Evolutionary conservation across 2,329 filamentous ascomycete species (phyloP).

Genomic region (Paecilomyces niveus): DNA sequence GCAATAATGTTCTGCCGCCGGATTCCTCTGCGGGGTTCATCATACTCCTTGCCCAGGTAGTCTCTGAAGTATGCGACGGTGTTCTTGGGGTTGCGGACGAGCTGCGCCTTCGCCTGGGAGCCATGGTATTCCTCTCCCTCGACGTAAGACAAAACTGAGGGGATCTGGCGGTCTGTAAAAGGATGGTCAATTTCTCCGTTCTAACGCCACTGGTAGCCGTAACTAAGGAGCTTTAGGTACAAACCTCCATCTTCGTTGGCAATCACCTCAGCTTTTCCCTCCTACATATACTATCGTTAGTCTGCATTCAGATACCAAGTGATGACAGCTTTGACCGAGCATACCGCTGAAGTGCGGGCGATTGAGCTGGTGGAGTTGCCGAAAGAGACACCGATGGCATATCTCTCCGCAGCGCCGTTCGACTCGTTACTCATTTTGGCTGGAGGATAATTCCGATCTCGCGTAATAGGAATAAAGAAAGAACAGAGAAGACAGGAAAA

Average conservation of each 20-base stretch:
- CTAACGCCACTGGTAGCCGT: background rate
- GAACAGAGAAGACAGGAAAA: constrained; percentile 8
- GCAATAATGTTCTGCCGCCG: background rate
- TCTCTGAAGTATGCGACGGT: constrained; percentile 95
- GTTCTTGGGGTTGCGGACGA: constrained; percentile 87
- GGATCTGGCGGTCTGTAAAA: constrained; percentile 81
- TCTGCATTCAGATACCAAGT: constrained; percentile 2
- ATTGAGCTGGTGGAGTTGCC: constrained; percentile 99
- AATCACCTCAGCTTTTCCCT: constrained; percentile 95
- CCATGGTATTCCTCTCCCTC: constrained; percentile 96
- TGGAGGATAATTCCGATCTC: background rate
- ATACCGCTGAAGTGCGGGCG: constrained; percentile 66
- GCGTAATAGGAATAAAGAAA: constrained; percentile 6
- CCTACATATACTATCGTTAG: constrained; percentile 37
- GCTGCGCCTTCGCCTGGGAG: constrained; percentile 86
- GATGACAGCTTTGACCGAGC: constrained; percentile 12
- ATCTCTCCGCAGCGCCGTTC: constrained; percentile 46
- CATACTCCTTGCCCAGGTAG: constrained; percentile 87
- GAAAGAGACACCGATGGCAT: constrained; percentile 91
- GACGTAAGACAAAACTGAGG: constrained; percentile 87
- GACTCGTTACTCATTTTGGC: constrained; percentile 44
- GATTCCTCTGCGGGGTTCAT: background rate
- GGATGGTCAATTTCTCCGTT: constrained; percentile 1
- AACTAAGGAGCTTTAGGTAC: constrained; percentile 22
- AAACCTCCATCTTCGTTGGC: constrained; percentile 95